A percentile compares a stretch with the other conserved stretches of the same genome.
These are phyloP conservation scores for Saccharomyces pastorianus DNA, from an alignment of 1,139 yeast genomes.

Conservation along the genomic window DNA sequence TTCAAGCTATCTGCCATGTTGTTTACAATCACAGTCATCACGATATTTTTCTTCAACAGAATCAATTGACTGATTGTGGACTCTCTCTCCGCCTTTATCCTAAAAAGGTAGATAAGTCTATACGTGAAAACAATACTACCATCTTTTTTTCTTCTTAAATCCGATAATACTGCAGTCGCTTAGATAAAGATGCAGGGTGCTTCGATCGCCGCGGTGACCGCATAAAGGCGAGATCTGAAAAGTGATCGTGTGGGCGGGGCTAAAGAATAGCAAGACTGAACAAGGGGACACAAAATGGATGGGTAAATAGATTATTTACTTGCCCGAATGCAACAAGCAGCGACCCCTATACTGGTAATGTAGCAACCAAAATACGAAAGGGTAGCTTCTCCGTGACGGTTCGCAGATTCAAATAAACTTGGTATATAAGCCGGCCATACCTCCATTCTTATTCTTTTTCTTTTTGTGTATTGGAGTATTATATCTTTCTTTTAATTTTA, in stretches of 20 bases:
- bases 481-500: no score
- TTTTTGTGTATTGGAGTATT: background rate
- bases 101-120: background rate
- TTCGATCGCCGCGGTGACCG: background rate
- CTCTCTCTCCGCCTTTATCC: background rate
- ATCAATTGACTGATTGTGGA: background rate
- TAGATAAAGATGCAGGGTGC: background rate
- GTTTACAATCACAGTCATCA: conserved; percentile 35
- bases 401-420: no score
- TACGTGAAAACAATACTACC: background rate
- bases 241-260: background rate
- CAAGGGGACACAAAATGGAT: background rate
- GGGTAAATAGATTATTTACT: background rate
- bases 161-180: background rate
- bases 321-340: background rate
- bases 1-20: conserved; percentile 41
- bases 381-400: no score
- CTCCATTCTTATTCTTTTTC: background rate
- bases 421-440: no score
- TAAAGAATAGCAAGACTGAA: background rate
- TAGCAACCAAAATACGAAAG: no score
- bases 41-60: conserved; percentile 28
- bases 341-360: background rate
- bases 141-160: background rate
- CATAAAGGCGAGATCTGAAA: conserved; percentile 1